Conservation (phyloP, 1,284 basidiomycete genomes). For the Cronartium quercuum region DNA sequence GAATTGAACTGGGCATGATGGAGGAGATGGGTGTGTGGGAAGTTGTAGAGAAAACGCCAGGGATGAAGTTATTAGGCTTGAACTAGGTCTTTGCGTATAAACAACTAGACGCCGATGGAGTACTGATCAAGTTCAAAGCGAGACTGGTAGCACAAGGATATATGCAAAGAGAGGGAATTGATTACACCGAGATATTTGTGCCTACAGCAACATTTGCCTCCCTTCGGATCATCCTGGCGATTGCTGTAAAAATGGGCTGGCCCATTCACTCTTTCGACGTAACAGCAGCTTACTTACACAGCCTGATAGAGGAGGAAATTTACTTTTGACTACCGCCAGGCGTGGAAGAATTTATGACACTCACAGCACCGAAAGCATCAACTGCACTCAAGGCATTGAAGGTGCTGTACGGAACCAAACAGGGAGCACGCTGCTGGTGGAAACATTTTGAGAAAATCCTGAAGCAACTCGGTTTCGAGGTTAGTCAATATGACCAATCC, state of each 20-base stretch:
- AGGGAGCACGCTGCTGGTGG: constrained; percentile 16
- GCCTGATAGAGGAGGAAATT: background rate
- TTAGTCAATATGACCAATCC: background rate
- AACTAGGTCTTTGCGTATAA: constrained; percentile 3
- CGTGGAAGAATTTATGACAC: too few relatives aligned
- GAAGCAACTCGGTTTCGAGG: background rate
- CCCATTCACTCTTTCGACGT: constrained; percentile 16
- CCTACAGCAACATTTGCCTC: constrained; percentile 13
- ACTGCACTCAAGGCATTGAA: background rate
- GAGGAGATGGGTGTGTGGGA: background rate
- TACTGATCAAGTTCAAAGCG: background rate
- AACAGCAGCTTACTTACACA: constrained; percentile 13
- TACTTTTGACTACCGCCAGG: constrained; percentile 1
- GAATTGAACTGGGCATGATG: background rate
- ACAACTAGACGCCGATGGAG: background rate
- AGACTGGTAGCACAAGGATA: constrained; percentile 11
- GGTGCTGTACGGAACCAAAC: constrained; percentile 12
- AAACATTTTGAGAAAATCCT: background rate
- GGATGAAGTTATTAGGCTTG: background rate
- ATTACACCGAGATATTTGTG: constrained; percentile 1
- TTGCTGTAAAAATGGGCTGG: background rate
- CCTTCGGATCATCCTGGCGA: background rate
- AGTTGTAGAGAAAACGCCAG: background rate
- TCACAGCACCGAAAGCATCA: background rate
- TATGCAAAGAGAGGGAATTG: background rate